Conservation (phyloP, 116 monocot genomes). For the Iris pallida region DNA sequence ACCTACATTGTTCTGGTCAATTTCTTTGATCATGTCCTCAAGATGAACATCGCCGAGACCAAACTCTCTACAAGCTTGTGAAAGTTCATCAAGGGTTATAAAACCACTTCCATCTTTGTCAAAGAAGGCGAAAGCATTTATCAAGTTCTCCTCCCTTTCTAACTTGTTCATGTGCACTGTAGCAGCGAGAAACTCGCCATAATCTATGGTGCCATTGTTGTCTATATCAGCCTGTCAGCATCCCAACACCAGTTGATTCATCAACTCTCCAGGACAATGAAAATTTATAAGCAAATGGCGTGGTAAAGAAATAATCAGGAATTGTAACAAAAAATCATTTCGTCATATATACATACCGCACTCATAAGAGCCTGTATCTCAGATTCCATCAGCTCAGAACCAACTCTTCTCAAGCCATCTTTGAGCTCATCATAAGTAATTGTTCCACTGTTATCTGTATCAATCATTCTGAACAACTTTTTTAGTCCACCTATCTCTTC, state of each 20-base stretch:
- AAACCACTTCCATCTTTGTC: slow-evolving; percentile 94
- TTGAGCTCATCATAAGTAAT: slow-evolving; percentile 82
- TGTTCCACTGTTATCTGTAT: slow-evolving; percentile 65
- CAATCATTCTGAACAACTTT: slow-evolving; percentile 67
- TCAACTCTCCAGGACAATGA: background rate
- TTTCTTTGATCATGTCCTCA: slow-evolving; percentile 92
- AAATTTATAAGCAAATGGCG: too few relatives aligned
- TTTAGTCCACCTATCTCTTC: slow-evolving; percentile 80
- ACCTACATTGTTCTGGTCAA: slow-evolving; percentile 88
- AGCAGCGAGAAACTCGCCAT: slow-evolving; percentile 93
- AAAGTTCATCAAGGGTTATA: slow-evolving; percentile 93
- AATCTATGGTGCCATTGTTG: slow-evolving; percentile 89
- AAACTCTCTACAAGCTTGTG: slow-evolving; percentile 77
- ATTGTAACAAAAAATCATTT: background rate
- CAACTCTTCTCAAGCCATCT: slow-evolving; percentile 62
- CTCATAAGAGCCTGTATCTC: slow-evolving; percentile 71
- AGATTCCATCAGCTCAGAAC: slow-evolving; percentile 66
- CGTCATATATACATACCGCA: slow-evolving; percentile 40
- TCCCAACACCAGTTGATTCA: background rate
- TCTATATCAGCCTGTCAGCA: slow-evolving; percentile 88
- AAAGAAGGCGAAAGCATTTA: slow-evolving; percentile 81
- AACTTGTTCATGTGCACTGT: slow-evolving; percentile 96
- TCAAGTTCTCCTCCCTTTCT: slow-evolving; percentile 80
- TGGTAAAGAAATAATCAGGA: background rate
- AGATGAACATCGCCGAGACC: slow-evolving; percentile 84